Base-by-base conservation (phyloP, 495 filamentous ascomycete genomes). In the Hypoxylon cercidicola region DNA sequence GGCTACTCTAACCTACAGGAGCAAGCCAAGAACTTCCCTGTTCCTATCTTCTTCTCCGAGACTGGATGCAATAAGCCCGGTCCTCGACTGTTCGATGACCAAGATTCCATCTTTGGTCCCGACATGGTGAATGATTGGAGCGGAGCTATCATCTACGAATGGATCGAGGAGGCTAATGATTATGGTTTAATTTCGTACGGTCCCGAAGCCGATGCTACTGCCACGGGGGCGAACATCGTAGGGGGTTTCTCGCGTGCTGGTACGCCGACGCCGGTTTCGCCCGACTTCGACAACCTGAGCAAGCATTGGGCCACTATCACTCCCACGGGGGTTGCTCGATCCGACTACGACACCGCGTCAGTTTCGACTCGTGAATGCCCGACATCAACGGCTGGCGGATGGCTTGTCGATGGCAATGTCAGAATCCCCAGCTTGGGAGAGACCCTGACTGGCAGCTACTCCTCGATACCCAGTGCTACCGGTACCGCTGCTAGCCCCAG, bases 111-210 rank as follows among this genome's bases (percentile, higher is more conserved):
- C 59, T 88, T 96, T 64, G 89, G 90, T 45, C 50, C 74, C 1
- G 72, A 90, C 2, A 96, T 97, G 93, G 74, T 77, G 6, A 74
- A 78, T 53, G 84, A 87, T 54, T 97, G 92, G 91, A 93, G 89
- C 23, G 93, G 93, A 55, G 79, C 89, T 30, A 93, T 96, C 56
- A 80, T 94, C 63, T 96, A 96, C 75, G 92, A 97, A 74, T 97
- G 92, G 92, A 90, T 97, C 55, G 76, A 93, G 71, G 93, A 96
- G 74, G 79, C 84, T 44, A 97, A 96, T 74, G 76, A 92, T 69
- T 97, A 96, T 72, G 93, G 93, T 52, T 79, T 97, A 34, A 86
- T 97, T 72, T 88, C 82, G 40, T 97, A 97, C 72, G 92, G 90
- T 9, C 79, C 81, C 3, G 72, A 70, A 43, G 78, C 82, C 40